Conservation (phyloP, 2,329 filamentous ascomycete species). For the Moelleriella libera region DNA sequence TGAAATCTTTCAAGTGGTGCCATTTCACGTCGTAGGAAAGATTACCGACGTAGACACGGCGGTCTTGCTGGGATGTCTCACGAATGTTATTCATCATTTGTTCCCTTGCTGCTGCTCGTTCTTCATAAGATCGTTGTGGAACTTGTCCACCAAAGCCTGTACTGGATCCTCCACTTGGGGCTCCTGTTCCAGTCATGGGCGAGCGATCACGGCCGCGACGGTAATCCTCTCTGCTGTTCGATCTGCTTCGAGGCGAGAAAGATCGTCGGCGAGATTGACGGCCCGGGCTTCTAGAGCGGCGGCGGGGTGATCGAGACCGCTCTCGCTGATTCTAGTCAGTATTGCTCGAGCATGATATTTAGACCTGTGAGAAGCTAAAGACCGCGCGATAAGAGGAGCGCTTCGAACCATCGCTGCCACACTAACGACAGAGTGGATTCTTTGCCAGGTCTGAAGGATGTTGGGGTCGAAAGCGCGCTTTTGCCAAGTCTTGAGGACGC, state of each 20-base stretch:
- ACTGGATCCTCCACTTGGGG: slow-evolving; percentile 55
- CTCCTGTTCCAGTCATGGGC: slow-evolving; percentile 68
- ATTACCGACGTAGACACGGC: slow-evolving; percentile 98
- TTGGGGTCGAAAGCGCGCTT: background rate
- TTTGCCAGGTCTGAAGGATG: no score
- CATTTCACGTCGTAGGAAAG: slow-evolving; percentile 99
- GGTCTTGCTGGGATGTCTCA: slow-evolving; percentile 94
- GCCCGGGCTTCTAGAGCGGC: slow-evolving; percentile 74
- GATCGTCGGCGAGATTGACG: slow-evolving; percentile 57
- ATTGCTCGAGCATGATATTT: background rate
- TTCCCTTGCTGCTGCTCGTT: slow-evolving; percentile 71
- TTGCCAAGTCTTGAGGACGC: background rate
- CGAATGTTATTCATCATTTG: slow-evolving; percentile 92
- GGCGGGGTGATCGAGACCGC: slow-evolving; percentile 65
- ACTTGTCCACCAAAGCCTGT: slow-evolving; percentile 44
- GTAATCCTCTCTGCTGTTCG: slow-evolving; percentile 61
- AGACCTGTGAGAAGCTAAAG: no score
- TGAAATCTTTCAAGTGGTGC: slow-evolving; percentile 99
- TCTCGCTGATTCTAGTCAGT: slow-evolving; percentile 50
- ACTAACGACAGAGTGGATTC: no score
- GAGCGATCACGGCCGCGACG: slow-evolving; percentile 64
- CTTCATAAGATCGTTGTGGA: slow-evolving; percentile 68
- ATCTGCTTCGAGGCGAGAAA: slow-evolving; percentile 67
- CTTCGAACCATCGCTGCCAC: no score
- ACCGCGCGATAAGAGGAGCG: no score